phyloP scores from a whole-genome alignment of 2,329 filamentous ascomycete species.

The Xylaria multiplex region DNA sequence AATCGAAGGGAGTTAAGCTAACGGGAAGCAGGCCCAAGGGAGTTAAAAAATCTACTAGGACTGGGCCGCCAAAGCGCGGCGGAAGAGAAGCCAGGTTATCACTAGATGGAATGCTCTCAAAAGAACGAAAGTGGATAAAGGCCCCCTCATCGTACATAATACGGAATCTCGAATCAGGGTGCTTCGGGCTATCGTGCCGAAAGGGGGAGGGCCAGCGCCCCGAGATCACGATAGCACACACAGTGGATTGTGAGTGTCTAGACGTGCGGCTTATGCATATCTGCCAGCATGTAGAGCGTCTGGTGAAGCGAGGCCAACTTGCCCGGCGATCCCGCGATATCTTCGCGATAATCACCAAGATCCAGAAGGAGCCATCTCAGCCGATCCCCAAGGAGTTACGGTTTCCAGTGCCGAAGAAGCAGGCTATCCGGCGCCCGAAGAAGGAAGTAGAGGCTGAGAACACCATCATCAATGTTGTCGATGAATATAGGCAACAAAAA shows the following conservation, averaged over 20 bases:
- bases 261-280: conserved; percentile 37
- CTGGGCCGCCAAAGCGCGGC: not conserved
- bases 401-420: conserved; percentile 18
- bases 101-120: conserved; percentile 24
- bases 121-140: conserved; percentile 31
- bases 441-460: conserved; percentile 22
- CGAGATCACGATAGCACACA: conserved; percentile 38
- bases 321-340: conserved; percentile 33
- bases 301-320: conserved; percentile 21
- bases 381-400: conserved; percentile 24
- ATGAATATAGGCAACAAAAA: conserved; percentile 28
- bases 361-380: conserved; percentile 18
- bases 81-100: not conserved
- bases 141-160: conserved; percentile 30
- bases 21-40: not conserved
- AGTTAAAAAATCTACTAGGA: not conserved
- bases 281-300: conserved; percentile 28
- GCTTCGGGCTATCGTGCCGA: conserved; percentile 33
- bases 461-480: conserved; percentile 22
- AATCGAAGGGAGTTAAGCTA: conserved; percentile 13
- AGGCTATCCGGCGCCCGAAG: not conserved
- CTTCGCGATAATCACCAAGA: conserved; percentile 39
- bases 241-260: conserved; percentile 29
- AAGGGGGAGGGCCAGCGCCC: conserved; percentile 7
- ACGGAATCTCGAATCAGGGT: conserved; percentile 34